Conservation (phyloP, 2,329 filamentous ascomycete genomes). For the Talaromyces sp. region DNA sequence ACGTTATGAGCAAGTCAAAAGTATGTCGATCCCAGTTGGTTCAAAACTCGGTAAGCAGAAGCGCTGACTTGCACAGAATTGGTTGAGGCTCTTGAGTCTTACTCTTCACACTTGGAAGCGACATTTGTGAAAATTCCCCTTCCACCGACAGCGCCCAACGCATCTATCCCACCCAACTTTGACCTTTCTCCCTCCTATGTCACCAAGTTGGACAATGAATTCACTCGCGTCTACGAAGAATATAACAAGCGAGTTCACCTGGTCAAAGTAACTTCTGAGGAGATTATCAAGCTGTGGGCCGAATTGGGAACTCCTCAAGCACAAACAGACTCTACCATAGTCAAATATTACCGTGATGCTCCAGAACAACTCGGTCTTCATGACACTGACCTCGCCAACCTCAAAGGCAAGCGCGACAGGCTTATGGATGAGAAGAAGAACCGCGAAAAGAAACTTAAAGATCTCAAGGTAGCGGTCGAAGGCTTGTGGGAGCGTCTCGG, state of each 20-base stretch:
- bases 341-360: conserved; percentile 83
- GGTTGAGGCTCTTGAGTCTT: conserved; percentile 88
- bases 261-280: conserved; percentile 71
- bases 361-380: conserved; percentile 94
- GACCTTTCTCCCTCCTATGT: conserved; percentile 91
- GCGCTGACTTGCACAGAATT: conserved; percentile 63
- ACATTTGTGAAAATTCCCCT: conserved; percentile 82
- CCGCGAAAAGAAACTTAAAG: conserved; percentile 72
- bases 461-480: conserved; percentile 75
- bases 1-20: conserved; percentile 92
- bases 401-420: conserved; percentile 74
- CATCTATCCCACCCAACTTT: conserved; percentile 75
- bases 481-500: conserved; percentile 84
- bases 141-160: conserved; percentile 74
- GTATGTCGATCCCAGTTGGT: conserved; percentile 51
- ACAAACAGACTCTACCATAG: conserved; percentile 81
- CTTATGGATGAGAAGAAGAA: conserved; percentile 83
- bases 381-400: conserved; percentile 72
- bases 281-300: conserved; percentile 92
- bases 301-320: conserved; percentile 92
- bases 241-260: conserved; percentile 77
- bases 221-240: conserved; percentile 92
- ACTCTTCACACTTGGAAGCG: conserved; percentile 89
- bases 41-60: background rate
- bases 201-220: conserved; percentile 80